phyloP scores from a whole-genome alignment of 2,329 filamentous ascomycete genomes.

The Cladosporium velox region DNA sequence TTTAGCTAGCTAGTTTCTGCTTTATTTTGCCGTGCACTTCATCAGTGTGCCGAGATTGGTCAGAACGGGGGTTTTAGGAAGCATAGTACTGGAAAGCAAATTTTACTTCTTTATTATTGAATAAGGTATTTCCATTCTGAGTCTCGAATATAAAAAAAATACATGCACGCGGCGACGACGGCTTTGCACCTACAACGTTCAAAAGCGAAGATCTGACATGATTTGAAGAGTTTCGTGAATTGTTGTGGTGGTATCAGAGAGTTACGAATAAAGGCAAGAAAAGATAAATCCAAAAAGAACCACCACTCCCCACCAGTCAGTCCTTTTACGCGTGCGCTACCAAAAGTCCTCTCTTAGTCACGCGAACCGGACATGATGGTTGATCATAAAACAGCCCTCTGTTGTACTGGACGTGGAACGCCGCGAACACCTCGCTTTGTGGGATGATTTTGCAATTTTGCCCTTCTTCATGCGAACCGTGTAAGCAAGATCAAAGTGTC shows the following conservation, averaged over 20 bases:
- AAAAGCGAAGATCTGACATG: background rate
- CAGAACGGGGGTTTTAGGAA: background rate
- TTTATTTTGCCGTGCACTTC: background rate
- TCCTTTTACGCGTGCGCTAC: background rate
- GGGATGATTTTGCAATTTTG: background rate
- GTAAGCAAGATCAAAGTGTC: background rate
- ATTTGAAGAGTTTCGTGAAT: background rate
- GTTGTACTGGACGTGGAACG: background rate
- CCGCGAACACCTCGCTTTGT: conserved; percentile 19
- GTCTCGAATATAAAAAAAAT: background rate
- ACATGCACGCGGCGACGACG: background rate
- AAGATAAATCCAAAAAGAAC: background rate
- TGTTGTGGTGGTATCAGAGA: conserved; percentile 3
- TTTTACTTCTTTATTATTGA: background rate
- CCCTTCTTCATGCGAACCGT: background rate
- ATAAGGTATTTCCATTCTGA: background rate
- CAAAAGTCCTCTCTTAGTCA: background rate
- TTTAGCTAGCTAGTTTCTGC: background rate
- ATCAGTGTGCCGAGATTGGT: background rate
- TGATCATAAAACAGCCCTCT: background rate
- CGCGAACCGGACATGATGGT: background rate
- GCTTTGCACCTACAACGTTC: background rate
- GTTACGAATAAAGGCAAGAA: background rate
- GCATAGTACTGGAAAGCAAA: conserved; percentile 5
- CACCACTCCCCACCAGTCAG: background rate